A percentile compares a stretch with the other conserved stretches of the same genome.
phyloP scores from a whole-genome alignment of 352 stramenopile species.

The Globisporangium heterothallicum region DNA sequence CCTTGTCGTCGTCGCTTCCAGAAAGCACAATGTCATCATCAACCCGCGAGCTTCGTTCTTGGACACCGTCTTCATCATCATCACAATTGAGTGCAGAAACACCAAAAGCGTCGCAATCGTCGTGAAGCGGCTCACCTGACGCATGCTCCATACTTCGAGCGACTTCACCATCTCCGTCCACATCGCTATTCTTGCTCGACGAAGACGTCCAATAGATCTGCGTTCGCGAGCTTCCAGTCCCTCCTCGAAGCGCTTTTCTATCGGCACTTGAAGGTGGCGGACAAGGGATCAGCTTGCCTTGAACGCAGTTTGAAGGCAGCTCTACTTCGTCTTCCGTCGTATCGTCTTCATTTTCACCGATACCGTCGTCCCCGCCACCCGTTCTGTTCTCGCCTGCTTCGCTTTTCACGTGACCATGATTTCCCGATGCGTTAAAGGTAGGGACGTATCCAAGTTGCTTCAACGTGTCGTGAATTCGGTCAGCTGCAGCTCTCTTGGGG shows the following conservation, averaged over 20 bases:
- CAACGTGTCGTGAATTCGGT: slow-evolving; percentile 34
- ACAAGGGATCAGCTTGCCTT: slow-evolving; percentile 31
- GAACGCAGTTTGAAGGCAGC: slow-evolving; percentile 21
- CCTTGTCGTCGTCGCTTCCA: not conserved
- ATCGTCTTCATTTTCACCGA: not conserved
- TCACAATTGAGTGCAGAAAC: not conserved
- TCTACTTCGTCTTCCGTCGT: slow-evolving; percentile 19
- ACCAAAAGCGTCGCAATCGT: not conserved
- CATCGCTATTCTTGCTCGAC: not conserved
- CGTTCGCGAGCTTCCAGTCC: slow-evolving; percentile 11
- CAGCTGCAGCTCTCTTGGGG: slow-evolving; percentile 6
- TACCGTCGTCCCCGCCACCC: not conserved
- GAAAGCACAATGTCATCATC: not conserved
- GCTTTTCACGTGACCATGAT: not conserved
- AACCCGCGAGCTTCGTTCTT: not conserved
- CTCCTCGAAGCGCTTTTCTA: not conserved
- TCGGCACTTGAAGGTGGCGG: slow-evolving; percentile 13
- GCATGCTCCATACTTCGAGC: not conserved
- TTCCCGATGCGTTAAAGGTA: slow-evolving; percentile 8
- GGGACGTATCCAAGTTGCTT: slow-evolving; percentile 37
- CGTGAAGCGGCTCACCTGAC: not conserved
- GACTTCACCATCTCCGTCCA: not conserved
- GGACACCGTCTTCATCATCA: not conserved
- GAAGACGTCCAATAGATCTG: slow-evolving; percentile 12
- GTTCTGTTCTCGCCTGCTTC: not conserved